Base-by-base conservation (phyloP, 805 yeast species). In the Wickerhamiella parazyma region DNA sequence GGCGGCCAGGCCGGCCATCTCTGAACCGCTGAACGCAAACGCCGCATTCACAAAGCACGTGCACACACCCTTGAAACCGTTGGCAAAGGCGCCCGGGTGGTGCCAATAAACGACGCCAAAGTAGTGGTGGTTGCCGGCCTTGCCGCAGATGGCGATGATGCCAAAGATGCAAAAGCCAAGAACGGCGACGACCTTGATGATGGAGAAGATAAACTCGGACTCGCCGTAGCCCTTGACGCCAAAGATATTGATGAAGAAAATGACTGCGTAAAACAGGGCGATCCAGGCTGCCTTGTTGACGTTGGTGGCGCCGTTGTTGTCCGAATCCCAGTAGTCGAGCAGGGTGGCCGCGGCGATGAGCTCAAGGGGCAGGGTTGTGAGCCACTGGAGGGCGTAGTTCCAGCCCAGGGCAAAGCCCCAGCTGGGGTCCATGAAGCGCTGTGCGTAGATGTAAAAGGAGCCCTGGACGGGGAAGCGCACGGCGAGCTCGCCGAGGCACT, bases 401-500 rank as follows among this genome's bases (percentile, higher is more conserved):
- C 80, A 75, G 19, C 78, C 81, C 55, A 76, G 72, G 18, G 82
- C 75, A 52, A 77, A 76, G 1, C 81, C 81, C 57, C 76, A 66
- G 2, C 78, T 69, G 4, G 75, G 75, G 47, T 76, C 81, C 41
- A 76, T 65, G 50, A 77, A 70, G 50, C 81, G 64, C 39, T 73
- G 66, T 42, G 76, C 71, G 58, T 68, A 74, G 42, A 72, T 67
- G 46, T 72, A 70, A 54, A 73, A 75, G n/a, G 77, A 70, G 60
- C 80, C 78, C 21, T 70, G 50, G 55, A 66, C 76, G 50, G 71
- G 80, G 67, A 64, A 80, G 53, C 72, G 68, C 51, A 66, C 81
- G 55, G 80, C 80, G 45, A 79, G 66, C 59, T 79, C 85, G 41
- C 86, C 87, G 46, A 80, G 70, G 20, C 80, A 70, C 45, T 71